Percentiles rank a stretch among this genome's conserved stretches.
Evolutionary conservation across 140 eudicot species (phyloP).

Genomic region (Ambrosia hybrid): DNA sequence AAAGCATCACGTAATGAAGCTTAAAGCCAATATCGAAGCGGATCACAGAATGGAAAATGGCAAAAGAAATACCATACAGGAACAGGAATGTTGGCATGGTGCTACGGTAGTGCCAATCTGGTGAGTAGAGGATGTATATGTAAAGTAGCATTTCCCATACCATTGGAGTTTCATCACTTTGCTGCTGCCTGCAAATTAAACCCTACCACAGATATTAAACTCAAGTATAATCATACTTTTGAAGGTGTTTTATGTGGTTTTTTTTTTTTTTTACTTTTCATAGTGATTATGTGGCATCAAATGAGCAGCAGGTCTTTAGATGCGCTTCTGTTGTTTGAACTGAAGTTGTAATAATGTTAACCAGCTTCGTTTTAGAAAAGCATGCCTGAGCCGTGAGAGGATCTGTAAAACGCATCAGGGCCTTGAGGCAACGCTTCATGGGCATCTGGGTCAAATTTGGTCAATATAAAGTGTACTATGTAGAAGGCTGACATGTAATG

Average conservation of each 20-base stretch:
- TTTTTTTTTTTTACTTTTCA: neutral
- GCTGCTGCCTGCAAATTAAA: constrained; percentile 49
- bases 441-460: no score
- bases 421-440: no score
- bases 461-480: no score
- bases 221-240: neutral
- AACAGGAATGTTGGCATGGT: constrained; percentile 75
- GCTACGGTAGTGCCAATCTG: constrained; percentile 71
- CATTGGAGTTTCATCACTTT: constrained; percentile 77
- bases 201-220: neutral
- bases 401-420: no score
- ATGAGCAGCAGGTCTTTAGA: neutral
- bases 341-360: neutral
- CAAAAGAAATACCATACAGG: constrained; percentile 54
- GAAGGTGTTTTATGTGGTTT: neutral
- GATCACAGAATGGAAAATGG: constrained; percentile 43
- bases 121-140: constrained; percentile 65
- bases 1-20: constrained; percentile 53
- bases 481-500: no score
- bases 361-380: no score
- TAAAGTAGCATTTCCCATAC: constrained; percentile 73
- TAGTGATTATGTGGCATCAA: neutral
- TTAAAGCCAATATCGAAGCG: constrained; percentile 51
- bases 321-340: neutral
- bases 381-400: no score